A percentile compares a stretch with the other conserved stretches of the same genome.
These are phyloP conservation scores for Gnomoniopsis sp. DNA, from an alignment of 2,329 filamentous ascomycete genomes.

Conservation along the genomic window DNA sequence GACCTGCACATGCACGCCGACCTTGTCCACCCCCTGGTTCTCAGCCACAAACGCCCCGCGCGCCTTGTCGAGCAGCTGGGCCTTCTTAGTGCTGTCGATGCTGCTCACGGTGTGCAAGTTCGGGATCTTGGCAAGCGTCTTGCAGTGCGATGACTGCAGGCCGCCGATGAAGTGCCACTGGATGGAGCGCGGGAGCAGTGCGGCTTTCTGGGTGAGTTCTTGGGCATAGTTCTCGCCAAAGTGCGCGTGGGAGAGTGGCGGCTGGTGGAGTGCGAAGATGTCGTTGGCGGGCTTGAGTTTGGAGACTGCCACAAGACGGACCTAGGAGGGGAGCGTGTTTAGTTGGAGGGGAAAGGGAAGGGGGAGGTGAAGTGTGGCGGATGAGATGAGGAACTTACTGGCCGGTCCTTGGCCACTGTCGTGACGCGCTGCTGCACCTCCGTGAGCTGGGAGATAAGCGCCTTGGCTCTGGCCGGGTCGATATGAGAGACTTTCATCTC, in stretches of 20 bases:
- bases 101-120: slow-evolving; percentile 92
- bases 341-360: neutral
- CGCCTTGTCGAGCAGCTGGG: slow-evolving; percentile 72
- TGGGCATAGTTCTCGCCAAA: slow-evolving; percentile 97
- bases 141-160: slow-evolving; percentile 88
- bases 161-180: slow-evolving; percentile 97
- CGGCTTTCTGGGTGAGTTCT: slow-evolving; percentile 83
- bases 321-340: slow-evolving; percentile 37
- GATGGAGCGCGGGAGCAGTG: slow-evolving; percentile 71
- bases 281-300: slow-evolving; percentile 94
- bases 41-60: slow-evolving; percentile 47
- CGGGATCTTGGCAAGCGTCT: slow-evolving; percentile 76
- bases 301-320: slow-evolving; percentile 89
- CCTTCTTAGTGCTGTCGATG: slow-evolving; percentile 86
- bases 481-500: slow-evolving; percentile 66
- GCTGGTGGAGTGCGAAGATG: slow-evolving; percentile 75
- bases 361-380: neutral
- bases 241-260: slow-evolving; percentile 60
- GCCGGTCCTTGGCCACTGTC: slow-evolving; percentile 48
- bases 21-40: slow-evolving; percentile 29
- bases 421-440: slow-evolving; percentile 57
- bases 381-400: slow-evolving; percentile 45
- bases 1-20: slow-evolving; percentile 85
- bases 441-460: slow-evolving; percentile 60
- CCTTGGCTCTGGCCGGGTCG: slow-evolving; percentile 57